phyloP scores from a whole-genome alignment of 1,139 yeast species.

The Kurtzmaniella quercitrusa region DNA sequence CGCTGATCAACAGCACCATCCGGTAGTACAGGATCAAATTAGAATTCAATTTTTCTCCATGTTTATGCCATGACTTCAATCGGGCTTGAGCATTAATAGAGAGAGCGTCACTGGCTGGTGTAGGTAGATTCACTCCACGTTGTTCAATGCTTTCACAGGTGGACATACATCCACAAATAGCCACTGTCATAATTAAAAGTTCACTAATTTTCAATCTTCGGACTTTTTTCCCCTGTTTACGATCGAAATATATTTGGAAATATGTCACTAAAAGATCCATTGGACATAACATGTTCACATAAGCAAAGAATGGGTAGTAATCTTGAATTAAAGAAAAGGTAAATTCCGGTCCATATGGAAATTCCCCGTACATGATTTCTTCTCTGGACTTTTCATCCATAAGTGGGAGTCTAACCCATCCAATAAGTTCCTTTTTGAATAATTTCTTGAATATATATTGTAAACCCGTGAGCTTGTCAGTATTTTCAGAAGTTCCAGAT shows the following conservation, averaged over 20 bases:
- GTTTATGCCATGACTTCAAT: background rate
- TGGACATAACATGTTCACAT: background rate
- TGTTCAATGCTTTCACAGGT: background rate
- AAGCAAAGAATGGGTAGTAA: constrained; percentile 11
- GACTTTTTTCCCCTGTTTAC: background rate
- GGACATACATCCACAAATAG: background rate
- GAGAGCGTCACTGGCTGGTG: background rate
- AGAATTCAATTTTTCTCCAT: constrained; percentile 14
- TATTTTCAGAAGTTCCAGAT: constrained; percentile 12
- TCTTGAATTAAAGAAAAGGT: constrained; percentile 21
- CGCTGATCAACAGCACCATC: constrained; percentile 43
- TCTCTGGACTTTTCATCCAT: constrained; percentile 18
- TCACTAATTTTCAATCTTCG: constrained; percentile 1
- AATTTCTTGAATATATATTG: constrained; percentile 24
- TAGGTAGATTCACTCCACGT: background rate
- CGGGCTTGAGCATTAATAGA: background rate
- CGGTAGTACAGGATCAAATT: constrained; percentile 47
- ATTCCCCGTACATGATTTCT: constrained; percentile 22
- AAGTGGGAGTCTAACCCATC: constrained; percentile 34
- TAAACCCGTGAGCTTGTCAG: constrained; percentile 28
- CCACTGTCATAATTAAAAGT: background rate
- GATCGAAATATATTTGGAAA: background rate
- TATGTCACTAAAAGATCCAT: background rate
- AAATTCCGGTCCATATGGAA: constrained; percentile 23
- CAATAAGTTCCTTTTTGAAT: constrained; percentile 17